Conservation (phyloP, 805 yeast genomes). For the Saccharomycopsis schoenii region DNA sequence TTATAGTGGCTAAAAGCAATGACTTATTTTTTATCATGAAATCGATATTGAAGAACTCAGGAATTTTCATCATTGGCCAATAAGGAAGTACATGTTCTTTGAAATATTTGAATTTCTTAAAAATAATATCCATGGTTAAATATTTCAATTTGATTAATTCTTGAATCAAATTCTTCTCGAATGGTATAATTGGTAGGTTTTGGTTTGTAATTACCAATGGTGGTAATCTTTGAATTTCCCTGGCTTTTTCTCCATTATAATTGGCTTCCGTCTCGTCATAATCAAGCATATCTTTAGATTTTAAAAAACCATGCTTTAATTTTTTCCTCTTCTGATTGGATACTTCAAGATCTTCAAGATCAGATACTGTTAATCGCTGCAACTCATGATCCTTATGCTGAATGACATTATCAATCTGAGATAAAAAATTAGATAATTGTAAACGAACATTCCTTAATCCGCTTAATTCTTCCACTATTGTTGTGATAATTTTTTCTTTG, state of each 20-base stretch:
- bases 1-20: constrained; percentile 32
- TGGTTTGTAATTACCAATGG: constrained; percentile 12
- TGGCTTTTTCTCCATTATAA: constrained; percentile 17
- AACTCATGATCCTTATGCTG: constrained; percentile 9
- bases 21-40: constrained; percentile 35
- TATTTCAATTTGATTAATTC: constrained; percentile 31
- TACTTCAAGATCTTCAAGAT: not conserved
- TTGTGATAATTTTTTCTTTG: not conserved
- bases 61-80: constrained; percentile 41
- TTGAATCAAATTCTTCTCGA: constrained; percentile 28
- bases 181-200: constrained; percentile 29
- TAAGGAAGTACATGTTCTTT: constrained; percentile 31
- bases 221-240: constrained; percentile 3
- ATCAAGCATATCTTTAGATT: constrained; percentile 27
- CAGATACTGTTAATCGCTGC: not conserved
- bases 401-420: constrained; percentile 16
- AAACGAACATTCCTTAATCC: constrained; percentile 10
- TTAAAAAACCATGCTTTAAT: not conserved
- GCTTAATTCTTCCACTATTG: constrained; percentile 8
- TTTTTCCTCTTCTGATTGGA: constrained; percentile 22
- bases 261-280: constrained; percentile 10
- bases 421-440: constrained; percentile 13
- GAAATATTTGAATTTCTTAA: constrained; percentile 29
- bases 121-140: constrained; percentile 28
- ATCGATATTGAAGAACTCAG: constrained; percentile 30